Evolutionary conservation across 1,284 basidiomycete species (phyloP), one percentile per base, ranked within the genome.

Genomic region (Trichosporon asahii): DNA sequence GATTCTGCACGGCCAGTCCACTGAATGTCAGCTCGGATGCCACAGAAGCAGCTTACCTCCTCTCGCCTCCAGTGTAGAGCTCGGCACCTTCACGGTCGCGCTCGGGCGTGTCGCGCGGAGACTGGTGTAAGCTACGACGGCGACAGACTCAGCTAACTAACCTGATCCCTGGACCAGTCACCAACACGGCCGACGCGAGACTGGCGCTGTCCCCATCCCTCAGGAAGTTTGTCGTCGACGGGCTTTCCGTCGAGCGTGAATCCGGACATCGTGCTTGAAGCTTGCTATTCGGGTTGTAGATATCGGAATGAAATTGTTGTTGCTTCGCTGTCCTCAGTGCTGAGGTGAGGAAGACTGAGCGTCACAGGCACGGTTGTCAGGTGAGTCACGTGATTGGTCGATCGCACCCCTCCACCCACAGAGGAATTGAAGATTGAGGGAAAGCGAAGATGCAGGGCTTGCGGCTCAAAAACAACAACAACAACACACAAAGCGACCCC

Each of bases 1-100:
- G 96, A 78, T 95, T 94, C 83, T 97, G 89, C 0, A 98, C 88
- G 1, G 91, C 92, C 44, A 99, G 87, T 0, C 95, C 96, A 82
- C 95, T 98, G 66, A 0, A 0, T 12, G 31, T 72, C 40, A 66
- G 68, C 25, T 29, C 7, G 7, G 29, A 25, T 23, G n/a, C 29
- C 11, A 9, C 31, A 9, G 2, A 18, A 25, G 6, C 15, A 23
- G 67, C 29, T 72, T 69, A 21, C 85, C 77, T 91, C 33, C 88
- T 88, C 1, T 87, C 88, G 2, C 83, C 94, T 9, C 85, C 89
- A 69, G 88, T 89, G 40, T 68, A 70, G 93, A 96, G 76, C 87
- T 93, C 69, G 86, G 89, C 18, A 3, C 63, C 67, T 11, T 66
- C 61, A 9, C 60, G 64, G 29, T 35, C 31, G 15, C 60, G 64